phyloP scores from a whole-genome alignment of 495 filamentous ascomycete genomes.

The Trichoderma erinaceum region DNA sequence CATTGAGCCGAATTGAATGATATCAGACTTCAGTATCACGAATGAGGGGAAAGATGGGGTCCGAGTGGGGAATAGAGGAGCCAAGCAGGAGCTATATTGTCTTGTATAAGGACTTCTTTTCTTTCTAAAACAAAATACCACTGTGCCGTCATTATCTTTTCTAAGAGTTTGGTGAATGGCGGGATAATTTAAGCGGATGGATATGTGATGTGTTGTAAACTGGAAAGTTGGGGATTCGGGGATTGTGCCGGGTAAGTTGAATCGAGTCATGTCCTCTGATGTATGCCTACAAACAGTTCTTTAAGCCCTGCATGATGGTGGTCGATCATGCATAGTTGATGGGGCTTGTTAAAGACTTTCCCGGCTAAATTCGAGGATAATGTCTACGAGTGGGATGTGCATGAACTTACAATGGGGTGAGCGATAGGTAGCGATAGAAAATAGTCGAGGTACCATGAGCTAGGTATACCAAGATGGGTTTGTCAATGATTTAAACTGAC shows the following conservation, averaged over 20 bases:
- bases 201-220: background rate
- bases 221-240: too few relatives aligned
- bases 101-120: background rate
- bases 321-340: background rate
- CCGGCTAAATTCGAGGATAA: conserved; percentile 6
- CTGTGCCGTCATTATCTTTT: background rate
- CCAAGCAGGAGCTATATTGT: background rate
- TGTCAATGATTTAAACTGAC: too few relatives aligned
- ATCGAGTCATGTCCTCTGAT: background rate
- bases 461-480: too few relatives aligned
- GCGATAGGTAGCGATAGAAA: too few relatives aligned
- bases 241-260: background rate
- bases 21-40: conserved; percentile 3
- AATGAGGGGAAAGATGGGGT: conserved; percentile 4
- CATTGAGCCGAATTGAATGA: conserved; percentile 1
- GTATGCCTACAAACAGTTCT: background rate
- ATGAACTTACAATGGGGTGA: background rate
- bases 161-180: background rate
- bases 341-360: background rate
- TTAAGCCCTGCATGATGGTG: conserved; percentile 1
- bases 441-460: too few relatives aligned
- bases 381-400: background rate
- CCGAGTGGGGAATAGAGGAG: conserved; percentile 1
- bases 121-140: too few relatives aligned
- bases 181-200: background rate